Evolutionary conservation across 2,329 filamentous ascomycete species (phyloP).

Genomic region (Sporothrix sp.): DNA sequence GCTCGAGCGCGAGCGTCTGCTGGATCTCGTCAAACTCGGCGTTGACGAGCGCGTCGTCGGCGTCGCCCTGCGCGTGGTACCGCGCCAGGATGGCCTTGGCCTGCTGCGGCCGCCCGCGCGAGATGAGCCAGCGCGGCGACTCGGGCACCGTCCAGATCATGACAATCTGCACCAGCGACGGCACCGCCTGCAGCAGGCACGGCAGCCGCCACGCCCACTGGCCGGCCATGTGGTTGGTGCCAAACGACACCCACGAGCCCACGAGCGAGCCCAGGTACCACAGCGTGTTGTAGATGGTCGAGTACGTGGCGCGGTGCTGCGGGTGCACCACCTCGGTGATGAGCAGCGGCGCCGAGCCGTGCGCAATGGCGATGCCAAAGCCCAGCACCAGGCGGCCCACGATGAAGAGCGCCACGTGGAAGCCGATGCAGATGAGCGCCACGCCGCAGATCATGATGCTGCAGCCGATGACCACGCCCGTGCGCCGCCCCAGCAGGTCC

Average conservation of each 20-base stretch:
- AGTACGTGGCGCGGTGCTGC: conserved; percentile 14
- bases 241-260: conserved; percentile 19
- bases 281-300: conserved; percentile 20
- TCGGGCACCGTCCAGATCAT: conserved; percentile 20
- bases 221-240: conserved; percentile 12
- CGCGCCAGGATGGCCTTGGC: conserved; percentile 13
- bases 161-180: conserved; percentile 16
- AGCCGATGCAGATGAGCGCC: conserved; percentile 29
- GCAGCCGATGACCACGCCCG: conserved; percentile 35
- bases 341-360: conserved; percentile 14
- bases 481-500: conserved; percentile 34
- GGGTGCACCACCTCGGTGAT: conserved; percentile 16
- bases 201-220: conserved; percentile 18
- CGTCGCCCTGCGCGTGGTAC: conserved; percentile 17
- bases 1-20: conserved; percentile 15
- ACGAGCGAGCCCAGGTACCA: conserved; percentile 24
- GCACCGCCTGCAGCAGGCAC: conserved; percentile 16
- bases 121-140: conserved; percentile 23
- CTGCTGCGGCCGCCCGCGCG: conserved; percentile 15
- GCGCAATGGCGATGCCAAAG: conserved; percentile 17
- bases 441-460: conserved; percentile 30
- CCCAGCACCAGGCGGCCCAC: conserved; percentile 17
- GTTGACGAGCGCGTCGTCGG: conserved; percentile 13
- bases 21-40: conserved; percentile 17
- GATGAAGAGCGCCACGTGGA: conserved; percentile 26